Percentiles rank a stretch among this genome's conserved stretches.
phyloP scores from a whole-genome alignment of 257 asterid genomes.

The Scutellaria minor region DNA sequence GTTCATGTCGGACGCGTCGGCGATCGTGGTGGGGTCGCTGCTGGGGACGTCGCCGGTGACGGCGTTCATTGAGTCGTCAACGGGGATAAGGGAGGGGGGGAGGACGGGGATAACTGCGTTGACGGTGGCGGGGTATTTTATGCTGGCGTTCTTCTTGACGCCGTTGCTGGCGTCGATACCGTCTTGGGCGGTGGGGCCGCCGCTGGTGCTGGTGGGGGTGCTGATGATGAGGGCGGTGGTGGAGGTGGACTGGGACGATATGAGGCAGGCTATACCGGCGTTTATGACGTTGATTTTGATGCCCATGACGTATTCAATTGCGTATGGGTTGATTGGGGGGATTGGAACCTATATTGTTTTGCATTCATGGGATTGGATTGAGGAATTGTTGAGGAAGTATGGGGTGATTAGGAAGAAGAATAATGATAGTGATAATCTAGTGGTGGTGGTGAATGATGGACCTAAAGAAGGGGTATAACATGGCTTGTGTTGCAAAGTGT shows the following conservation, averaged over 20 bases:
- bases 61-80: slow-evolving; percentile 84
- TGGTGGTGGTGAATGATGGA: background rate
- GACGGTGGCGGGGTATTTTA: slow-evolving; percentile 81
- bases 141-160: slow-evolving; percentile 84
- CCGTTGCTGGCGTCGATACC: slow-evolving; percentile 94
- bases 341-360: slow-evolving; percentile 72
- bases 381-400: slow-evolving; percentile 40
- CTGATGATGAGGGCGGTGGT: slow-evolving; percentile 92
- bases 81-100: slow-evolving; percentile 94
- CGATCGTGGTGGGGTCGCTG: slow-evolving; percentile 79
- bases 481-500: background rate
- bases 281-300: slow-evolving; percentile 74
- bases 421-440: background rate
- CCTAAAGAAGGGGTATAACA: slow-evolving; percentile 34
- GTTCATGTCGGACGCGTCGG: slow-evolving; percentile 88
- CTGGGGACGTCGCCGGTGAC: slow-evolving; percentile 95
- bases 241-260: slow-evolving; percentile 93
- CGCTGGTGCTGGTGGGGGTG: slow-evolving; percentile 89
- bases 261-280: slow-evolving; percentile 97
- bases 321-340: slow-evolving; percentile 92
- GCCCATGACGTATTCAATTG: slow-evolving; percentile 94
- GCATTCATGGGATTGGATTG: slow-evolving; percentile 76
- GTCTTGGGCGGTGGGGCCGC: slow-evolving; percentile 99
- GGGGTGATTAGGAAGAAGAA: slow-evolving; percentile 30
- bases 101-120: slow-evolving; percentile 91